Evolutionary conservation across 1,139 yeast species (phyloP).

Genomic region (Zygosaccharomyces sapae): DNA sequence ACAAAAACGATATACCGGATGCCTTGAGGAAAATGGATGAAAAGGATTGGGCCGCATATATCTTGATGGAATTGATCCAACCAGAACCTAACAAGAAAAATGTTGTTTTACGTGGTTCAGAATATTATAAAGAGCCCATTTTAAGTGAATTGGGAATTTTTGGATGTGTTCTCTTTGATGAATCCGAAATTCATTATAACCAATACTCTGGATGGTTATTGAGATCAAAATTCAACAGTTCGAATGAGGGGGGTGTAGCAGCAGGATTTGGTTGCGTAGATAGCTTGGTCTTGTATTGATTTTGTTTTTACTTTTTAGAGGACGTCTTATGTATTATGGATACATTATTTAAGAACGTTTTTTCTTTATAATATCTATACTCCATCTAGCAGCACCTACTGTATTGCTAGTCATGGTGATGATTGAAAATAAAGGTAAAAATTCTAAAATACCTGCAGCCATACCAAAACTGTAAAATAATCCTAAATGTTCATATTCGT

Average conservation of each 20-base stretch:
- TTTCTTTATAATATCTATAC: slow-evolving; percentile 16
- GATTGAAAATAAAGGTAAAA: slow-evolving; percentile 33
- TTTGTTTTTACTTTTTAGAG: neutral
- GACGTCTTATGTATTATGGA: neutral
- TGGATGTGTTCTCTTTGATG: slow-evolving; percentile 77
- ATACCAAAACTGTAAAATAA: slow-evolving; percentile 33
- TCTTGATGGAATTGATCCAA: slow-evolving; percentile 85
- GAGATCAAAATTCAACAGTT: slow-evolving; percentile 79
- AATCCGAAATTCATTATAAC: slow-evolving; percentile 53
- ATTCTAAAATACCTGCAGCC: slow-evolving; percentile 33
- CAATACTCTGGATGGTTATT: slow-evolving; percentile 77
- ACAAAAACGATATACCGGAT: slow-evolving; percentile 74
- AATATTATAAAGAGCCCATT: slow-evolving; percentile 60
- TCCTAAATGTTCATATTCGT: slow-evolving; percentile 25
- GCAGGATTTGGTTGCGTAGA: slow-evolving; percentile 98
- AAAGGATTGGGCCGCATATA: slow-evolving; percentile 82
- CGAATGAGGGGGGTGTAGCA: slow-evolving; percentile 97
- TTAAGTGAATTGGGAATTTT: slow-evolving; percentile 88
- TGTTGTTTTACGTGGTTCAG: slow-evolving; percentile 63
- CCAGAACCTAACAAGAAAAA: slow-evolving; percentile 62
- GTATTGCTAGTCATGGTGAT: slow-evolving; percentile 32
- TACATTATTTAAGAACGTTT: neutral
- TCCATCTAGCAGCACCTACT: slow-evolving; percentile 33
- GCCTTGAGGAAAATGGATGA: slow-evolving; percentile 60
- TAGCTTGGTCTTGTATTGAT: slow-evolving; percentile 44